phyloP scores from a whole-genome alignment of 1,139 yeast genomes.

The Diutina neorugosa region DNA sequence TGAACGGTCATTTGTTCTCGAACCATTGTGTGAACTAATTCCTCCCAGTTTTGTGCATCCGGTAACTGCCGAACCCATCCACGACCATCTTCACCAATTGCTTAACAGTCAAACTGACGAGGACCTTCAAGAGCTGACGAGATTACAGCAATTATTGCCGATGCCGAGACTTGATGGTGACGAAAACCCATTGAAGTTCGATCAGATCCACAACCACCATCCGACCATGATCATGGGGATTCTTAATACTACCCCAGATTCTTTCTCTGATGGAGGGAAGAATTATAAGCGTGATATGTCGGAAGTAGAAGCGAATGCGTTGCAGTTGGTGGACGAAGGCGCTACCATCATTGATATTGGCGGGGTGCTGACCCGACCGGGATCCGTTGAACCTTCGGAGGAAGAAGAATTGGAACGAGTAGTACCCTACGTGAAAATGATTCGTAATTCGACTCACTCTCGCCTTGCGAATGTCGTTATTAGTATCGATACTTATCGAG shows the following conservation, averaged over 20 bases:
- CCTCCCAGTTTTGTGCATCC: conserved; percentile 62
- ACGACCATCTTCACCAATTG: conserved; percentile 53
- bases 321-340: conserved; percentile 40
- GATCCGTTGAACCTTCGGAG: conserved; percentile 45
- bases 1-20: conserved; percentile 80
- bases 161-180: conserved; percentile 5
- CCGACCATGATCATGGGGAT: conserved; percentile 59
- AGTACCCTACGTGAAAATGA: conserved; percentile 52
- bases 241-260: conserved; percentile 84
- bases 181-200: conserved; percentile 23
- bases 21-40: conserved; percentile 75
- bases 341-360: conserved; percentile 76
- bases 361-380: conserved; percentile 88
- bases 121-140: conserved; percentile 33
- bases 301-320: conserved; percentile 24
- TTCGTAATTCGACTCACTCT: conserved; percentile 29
- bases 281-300: conserved; percentile 16
- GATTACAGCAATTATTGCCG: conserved; percentile 35
- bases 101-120: conserved; percentile 23
- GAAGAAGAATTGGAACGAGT: conserved; percentile 57
- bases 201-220: conserved; percentile 21
- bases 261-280: conserved; percentile 87
- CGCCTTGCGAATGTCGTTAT: conserved; percentile 35
- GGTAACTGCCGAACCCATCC: conserved; percentile 70
- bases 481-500: conserved; percentile 78